Evolutionary conservation across 2,329 filamentous ascomycete species (phyloP), one percentile per base, ranked within the genome.

Genomic region (Dryadomyces quercivorus): DNA sequence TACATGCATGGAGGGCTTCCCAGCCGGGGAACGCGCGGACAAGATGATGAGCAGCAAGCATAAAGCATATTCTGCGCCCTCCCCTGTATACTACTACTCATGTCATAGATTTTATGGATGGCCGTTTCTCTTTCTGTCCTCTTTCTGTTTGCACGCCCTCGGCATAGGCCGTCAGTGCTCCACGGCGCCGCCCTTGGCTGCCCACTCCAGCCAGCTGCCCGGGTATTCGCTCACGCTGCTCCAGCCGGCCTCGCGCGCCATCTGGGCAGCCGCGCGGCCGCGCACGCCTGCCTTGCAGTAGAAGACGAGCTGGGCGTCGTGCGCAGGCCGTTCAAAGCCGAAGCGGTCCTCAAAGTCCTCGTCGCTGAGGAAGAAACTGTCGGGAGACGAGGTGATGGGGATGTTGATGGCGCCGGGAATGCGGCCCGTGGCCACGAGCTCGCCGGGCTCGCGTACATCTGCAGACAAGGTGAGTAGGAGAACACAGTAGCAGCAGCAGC

Each of bases 231-330:
- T 81, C 0, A 87, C 80, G 8, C 76, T 78, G 50, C 71, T 69
- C 76, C 87, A 97, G 10, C 92, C 92, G 2, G 83, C 85, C 65
- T 86, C 78, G 62, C 75, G 74, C 34, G 93, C 93, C 67, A 96
- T 69, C 59, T 78, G 76, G 7, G 90, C 90, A 7, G 91, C 91
- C 0, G 86, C 80, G 48, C 76, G 74, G 61, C 88, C 89, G 65
- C 93, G 76, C 59, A 97, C 88, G 2, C 93, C 93, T 0, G 91
- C 84, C 72, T 89, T 94, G 72, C 93, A 98, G 69, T 95, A 97
- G 64, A 97, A 93, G 4, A 97, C 76, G 15, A 95, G 67, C 59
- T 80, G 74, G 36, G 69, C 66, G 47, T 80, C 74, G 57, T 72
- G 72, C 2, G 63, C 62, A 0, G 76, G 91, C 57, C 88, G 86